phyloP scores from a whole-genome alignment of 495 filamentous ascomycete species.

The Penicillium cosmopolitanum region DNA sequence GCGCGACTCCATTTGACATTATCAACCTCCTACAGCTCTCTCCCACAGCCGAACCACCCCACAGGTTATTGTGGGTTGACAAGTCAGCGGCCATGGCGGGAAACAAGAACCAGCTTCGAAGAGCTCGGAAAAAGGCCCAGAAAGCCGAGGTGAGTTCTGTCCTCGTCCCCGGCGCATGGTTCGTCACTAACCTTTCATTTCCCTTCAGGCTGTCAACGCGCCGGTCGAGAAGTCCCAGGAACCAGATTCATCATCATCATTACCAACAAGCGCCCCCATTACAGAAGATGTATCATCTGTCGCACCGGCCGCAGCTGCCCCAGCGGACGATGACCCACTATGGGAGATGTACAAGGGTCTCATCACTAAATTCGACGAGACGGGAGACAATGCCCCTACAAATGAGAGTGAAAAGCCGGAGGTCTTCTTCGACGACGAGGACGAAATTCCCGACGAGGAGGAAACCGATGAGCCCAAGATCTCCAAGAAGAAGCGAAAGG shows the following conservation, averaged over 20 bases:
- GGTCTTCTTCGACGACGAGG: constrained; percentile 82
- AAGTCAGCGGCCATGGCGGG: constrained; percentile 51
- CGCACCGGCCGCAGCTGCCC: constrained; percentile 36
- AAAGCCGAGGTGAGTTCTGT: constrained; percentile 48
- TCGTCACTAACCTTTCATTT: constrained; percentile 18
- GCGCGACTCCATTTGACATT: not conserved
- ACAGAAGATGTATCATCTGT: constrained; percentile 23
- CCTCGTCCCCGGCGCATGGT: not conserved
- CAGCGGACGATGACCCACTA: constrained; percentile 72
- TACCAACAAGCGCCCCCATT: constrained; percentile 3
- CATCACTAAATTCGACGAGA: constrained; percentile 70
- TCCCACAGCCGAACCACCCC: not conserved
- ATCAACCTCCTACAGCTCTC: not conserved
- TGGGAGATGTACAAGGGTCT: constrained; percentile 83
- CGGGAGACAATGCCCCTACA: constrained; percentile 58
- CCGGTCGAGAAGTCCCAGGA: constrained; percentile 11
- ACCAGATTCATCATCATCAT: not conserved
- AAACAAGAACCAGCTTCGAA: constrained; percentile 82
- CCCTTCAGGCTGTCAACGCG: constrained; percentile 11
- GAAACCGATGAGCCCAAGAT: constrained; percentile 66
- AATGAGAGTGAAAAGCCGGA: constrained; percentile 83
- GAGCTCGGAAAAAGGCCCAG: constrained; percentile 88
- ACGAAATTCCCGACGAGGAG: constrained; percentile 88
- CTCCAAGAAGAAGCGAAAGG: constrained; percentile 92
- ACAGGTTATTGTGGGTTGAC: not conserved